Conservation (phyloP, 768 basidiomycete genomes). For the Kwoniella mangroviensis region DNA sequence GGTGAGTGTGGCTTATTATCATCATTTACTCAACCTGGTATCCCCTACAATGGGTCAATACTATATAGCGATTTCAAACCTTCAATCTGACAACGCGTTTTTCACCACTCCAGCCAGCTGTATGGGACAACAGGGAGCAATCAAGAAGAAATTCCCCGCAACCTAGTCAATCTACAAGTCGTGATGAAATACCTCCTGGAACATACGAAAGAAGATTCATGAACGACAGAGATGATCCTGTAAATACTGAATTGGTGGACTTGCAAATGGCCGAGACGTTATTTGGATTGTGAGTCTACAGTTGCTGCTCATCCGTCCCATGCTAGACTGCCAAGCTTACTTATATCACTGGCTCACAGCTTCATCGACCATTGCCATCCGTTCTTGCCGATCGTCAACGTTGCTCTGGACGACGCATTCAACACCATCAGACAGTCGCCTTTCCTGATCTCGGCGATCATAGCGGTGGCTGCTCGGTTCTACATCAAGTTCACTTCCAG, state of each 20-base stretch:
- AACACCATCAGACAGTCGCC: constrained; percentile 37
- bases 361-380: constrained; percentile 47
- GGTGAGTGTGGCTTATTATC: constrained; percentile 20
- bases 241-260: constrained; percentile 37
- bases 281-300: constrained; percentile 39
- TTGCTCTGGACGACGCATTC: constrained; percentile 39
- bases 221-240: constrained; percentile 40
- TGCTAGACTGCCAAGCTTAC: too few species aligned
- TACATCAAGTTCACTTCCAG: constrained; percentile 34
- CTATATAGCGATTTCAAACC: not conserved
- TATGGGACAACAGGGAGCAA: constrained; percentile 49
- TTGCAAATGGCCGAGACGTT: constrained; percentile 36
- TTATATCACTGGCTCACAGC: constrained; percentile 17
- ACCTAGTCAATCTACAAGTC: constrained; percentile 26
- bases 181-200: constrained; percentile 30
- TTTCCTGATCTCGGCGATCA: constrained; percentile 35
- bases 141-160: constrained; percentile 38
- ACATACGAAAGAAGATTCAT: constrained; percentile 21
- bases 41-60: not conserved
- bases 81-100: not conserved
- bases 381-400: constrained; percentile 47
- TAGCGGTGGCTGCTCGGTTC: constrained; percentile 45
- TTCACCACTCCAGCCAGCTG: constrained; percentile 24
- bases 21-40: not conserved
- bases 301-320: not conserved